Evolutionary conservation across 495 filamentous ascomycete species (phyloP), one percentile per base, ranked within the genome.

Genomic region (Talaromyces liani): DNA sequence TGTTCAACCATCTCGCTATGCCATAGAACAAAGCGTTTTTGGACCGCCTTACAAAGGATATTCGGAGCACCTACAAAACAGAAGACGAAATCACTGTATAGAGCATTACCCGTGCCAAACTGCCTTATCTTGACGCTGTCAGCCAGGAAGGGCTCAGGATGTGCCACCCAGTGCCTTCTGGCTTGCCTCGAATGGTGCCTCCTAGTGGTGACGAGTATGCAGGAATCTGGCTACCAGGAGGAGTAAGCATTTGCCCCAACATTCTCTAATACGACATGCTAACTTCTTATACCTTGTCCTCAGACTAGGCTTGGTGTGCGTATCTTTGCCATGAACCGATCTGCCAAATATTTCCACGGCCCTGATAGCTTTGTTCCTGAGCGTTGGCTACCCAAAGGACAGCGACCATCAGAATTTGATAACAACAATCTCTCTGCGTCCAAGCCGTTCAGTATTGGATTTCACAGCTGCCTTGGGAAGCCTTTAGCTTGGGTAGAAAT

Each of bases 351-450:
- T 24, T 69, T 67, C 58, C 25, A 27, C 22, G 16, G 63, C 31
- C 39, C 65, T 2, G 58, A 64, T 53, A 24, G 10, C 10, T 68
- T 68, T 45, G 25, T 54, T 22, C 63, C 66, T 3, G 66, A 68
- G 39, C 68, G 66, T 4, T 67, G 66, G 61, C 47, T 66, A 14
- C 41, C 53, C 0, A 25, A 24, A 33, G 60, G 16, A 16, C 34
- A 63, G 7, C 64, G 58, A 16, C 61, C 64, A 22, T 18, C 29
- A 14, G 16, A 12, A 7, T 66, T 36, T 31, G 53, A n/a, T 20
- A 29, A 34, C 8, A 53, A 66, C 36, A 16, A 59, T 9, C 64
- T 57, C 20, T 27, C 49, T 8, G 64, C 53, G 22, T 27, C 27
- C 9, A 64, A 66, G 20, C 36, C 65, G 7, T 66, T 66, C 22